A percentile compares a stretch with the other conserved stretches of the same genome.
These are phyloP conservation scores for Aurantiochytrium sp. DNA, from an alignment of 108 stramenopile species.

Conservation along the genomic window DNA sequence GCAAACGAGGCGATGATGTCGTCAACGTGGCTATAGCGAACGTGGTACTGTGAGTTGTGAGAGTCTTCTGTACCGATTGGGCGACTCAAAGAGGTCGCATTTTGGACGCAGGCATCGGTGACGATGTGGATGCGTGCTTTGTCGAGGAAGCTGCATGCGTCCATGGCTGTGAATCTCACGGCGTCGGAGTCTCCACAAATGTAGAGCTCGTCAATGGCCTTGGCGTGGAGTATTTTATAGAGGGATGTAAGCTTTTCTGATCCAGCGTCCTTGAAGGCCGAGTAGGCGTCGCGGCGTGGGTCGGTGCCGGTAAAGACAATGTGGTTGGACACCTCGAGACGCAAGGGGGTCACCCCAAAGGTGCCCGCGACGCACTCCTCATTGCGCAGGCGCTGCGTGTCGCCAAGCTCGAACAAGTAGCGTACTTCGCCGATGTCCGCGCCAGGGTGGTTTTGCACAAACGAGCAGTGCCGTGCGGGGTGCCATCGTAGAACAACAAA, in stretches of 20 bases:
- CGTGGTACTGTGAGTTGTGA: neutral
- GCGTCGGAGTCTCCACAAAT: neutral
- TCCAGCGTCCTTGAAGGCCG: conserved; percentile 10
- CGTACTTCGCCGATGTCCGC: neutral
- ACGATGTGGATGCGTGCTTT: neutral
- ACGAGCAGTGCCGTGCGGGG: neutral
- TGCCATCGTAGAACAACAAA: neutral
- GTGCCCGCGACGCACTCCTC: conserved; percentile 25
- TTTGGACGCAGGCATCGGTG: neutral
- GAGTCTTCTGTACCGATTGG: neutral
- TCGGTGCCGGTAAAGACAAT: conserved; percentile 7
- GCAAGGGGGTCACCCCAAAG: neutral
- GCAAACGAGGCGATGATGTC: no score
- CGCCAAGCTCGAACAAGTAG: neutral
- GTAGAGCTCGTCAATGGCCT: neutral
- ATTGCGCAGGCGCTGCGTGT: conserved; percentile 20
- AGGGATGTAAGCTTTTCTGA: neutral
- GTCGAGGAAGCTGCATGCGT: neutral
- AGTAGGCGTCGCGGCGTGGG: conserved; percentile 19
- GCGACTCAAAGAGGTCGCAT: neutral
- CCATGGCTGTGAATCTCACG: neutral
- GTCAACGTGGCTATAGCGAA: neutral
- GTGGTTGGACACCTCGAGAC: neutral
- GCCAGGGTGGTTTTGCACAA: conserved; percentile 19
- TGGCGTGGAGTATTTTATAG: neutral